Evolutionary conservation across 345 rosid genomes (phyloP).

Genomic region (Arabidopsis suecica): DNA sequence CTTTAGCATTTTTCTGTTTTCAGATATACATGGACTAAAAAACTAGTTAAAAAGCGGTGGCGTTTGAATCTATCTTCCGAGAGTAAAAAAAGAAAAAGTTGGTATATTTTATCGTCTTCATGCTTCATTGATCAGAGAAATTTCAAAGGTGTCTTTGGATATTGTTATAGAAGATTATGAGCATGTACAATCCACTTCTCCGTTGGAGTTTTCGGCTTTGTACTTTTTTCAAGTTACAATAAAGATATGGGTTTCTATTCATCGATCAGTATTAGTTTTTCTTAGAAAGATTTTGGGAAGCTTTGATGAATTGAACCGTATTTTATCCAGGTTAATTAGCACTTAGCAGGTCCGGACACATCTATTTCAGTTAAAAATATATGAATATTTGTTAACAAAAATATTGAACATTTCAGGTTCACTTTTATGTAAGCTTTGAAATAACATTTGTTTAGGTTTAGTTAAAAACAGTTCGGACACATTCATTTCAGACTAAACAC

Average conservation of each 20-base stretch:
- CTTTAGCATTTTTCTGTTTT: too few relatives aligned
- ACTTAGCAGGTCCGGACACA: too few relatives aligned
- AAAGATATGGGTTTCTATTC: background rate
- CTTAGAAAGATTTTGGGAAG: too few relatives aligned
- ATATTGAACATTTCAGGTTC: background rate
- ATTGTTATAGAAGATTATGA: background rate
- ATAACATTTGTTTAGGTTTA: background rate
- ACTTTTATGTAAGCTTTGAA: background rate
- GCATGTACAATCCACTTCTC: background rate
- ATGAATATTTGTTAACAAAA: too few relatives aligned
- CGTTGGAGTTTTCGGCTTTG: background rate
- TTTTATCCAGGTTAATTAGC: too few relatives aligned
- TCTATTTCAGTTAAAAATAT: too few relatives aligned
- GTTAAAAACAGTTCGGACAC: background rate
- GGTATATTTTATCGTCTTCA: too few relatives aligned
- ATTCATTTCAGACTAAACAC: background rate
- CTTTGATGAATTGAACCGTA: too few relatives aligned
- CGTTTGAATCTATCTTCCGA: background rate
- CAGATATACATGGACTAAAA: too few relatives aligned
- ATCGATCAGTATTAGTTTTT: background rate
- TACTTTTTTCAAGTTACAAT: background rate
- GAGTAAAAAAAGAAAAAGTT: too few relatives aligned
- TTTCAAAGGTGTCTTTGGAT: too few relatives aligned
- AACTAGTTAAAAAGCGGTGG: background rate
- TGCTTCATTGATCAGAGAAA: too few relatives aligned